These are phyloP conservation scores for Forsythia viridissima DNA, from an alignment of 257 asterid species.

Conservation along the genomic window DNA sequence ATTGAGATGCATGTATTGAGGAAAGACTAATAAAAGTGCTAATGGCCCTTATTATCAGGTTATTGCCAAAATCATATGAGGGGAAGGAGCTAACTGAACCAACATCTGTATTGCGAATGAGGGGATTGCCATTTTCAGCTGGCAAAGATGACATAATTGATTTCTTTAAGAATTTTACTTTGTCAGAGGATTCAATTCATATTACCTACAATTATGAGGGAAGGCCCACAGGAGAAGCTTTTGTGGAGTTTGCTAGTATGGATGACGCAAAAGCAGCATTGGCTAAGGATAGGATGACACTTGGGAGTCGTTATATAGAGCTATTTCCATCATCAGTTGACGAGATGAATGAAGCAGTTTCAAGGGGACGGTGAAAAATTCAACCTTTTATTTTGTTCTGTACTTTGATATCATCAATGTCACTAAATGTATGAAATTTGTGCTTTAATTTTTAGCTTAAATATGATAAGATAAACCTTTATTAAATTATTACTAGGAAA, in stretches of 20 bases:
- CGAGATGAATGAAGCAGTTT: slow-evolving; percentile 60
- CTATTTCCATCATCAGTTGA: slow-evolving; percentile 67
- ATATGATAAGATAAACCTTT: not conserved
- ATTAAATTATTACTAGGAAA: not conserved
- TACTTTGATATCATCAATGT: slow-evolving; percentile 1
- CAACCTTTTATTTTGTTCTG: slow-evolving; percentile 3
- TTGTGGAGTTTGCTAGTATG: slow-evolving; percentile 69
- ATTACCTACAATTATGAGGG: slow-evolving; percentile 61
- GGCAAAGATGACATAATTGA: slow-evolving; percentile 83
- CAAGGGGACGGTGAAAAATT: slow-evolving; percentile 57
- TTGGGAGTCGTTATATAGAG: slow-evolving; percentile 86
- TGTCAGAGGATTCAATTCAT: slow-evolving; percentile 72
- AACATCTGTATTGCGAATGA: slow-evolving; percentile 65
- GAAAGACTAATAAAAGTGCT: not conserved
- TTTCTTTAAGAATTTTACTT: slow-evolving; percentile 62
- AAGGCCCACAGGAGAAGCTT: slow-evolving; percentile 89
- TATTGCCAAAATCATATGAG: slow-evolving; percentile 55
- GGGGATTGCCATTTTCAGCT: slow-evolving; percentile 91
- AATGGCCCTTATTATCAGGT: slow-evolving; percentile 36
- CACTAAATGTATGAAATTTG: not conserved
- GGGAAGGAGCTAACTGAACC: slow-evolving; percentile 62
- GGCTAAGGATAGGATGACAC: slow-evolving; percentile 89
- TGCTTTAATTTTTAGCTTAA: not conserved
- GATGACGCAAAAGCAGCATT: slow-evolving; percentile 83
- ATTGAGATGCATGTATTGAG: too few relatives aligned